These are phyloP conservation scores for Fraxinus quadrangulata DNA, from an alignment of 257 asterid species.

Conservation along the genomic window DNA sequence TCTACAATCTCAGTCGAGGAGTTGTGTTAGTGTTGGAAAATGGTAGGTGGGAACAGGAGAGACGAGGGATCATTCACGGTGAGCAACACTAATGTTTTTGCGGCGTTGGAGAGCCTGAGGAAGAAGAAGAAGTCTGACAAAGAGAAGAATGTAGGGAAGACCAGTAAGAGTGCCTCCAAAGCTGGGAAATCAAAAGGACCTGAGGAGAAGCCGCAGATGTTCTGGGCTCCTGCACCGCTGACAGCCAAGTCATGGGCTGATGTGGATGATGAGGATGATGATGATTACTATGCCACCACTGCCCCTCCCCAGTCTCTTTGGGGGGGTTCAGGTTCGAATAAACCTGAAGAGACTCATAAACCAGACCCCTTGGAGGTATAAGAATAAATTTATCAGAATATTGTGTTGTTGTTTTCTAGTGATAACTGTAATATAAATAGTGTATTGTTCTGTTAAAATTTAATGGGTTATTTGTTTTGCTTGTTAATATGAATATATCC, in stretches of 20 bases:
- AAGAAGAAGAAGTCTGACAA: slow-evolving; percentile 77
- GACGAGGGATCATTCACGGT: slow-evolving; percentile 62
- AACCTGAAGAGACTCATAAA: slow-evolving; percentile 37
- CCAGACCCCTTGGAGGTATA: slow-evolving; percentile 59
- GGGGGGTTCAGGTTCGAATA: slow-evolving; percentile 40
- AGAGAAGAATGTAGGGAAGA: slow-evolving; percentile 50
- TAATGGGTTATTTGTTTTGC: background rate
- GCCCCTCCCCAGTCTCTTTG: slow-evolving; percentile 72
- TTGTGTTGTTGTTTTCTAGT: background rate
- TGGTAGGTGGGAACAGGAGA: slow-evolving; percentile 71
- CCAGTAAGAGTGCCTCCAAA: slow-evolving; percentile 35
- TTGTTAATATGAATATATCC: slow-evolving; percentile 2
- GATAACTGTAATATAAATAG: background rate
- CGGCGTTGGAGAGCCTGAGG: slow-evolving; percentile 70
- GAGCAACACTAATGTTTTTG: slow-evolving; percentile 68
- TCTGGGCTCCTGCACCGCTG: slow-evolving; percentile 79
- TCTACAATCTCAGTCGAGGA: slow-evolving; percentile 15
- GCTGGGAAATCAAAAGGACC: slow-evolving; percentile 42
- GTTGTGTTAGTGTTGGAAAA: slow-evolving; percentile 27
- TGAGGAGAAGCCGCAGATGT: slow-evolving; percentile 46
- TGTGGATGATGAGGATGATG: slow-evolving; percentile 81
- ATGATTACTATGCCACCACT: slow-evolving; percentile 75
- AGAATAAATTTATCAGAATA: slow-evolving; percentile 6
- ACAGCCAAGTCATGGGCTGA: slow-evolving; percentile 74
- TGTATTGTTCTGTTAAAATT: background rate